Base-by-base conservation (phyloP, 768 basidiomycete species). In the Russula sp. region DNA sequence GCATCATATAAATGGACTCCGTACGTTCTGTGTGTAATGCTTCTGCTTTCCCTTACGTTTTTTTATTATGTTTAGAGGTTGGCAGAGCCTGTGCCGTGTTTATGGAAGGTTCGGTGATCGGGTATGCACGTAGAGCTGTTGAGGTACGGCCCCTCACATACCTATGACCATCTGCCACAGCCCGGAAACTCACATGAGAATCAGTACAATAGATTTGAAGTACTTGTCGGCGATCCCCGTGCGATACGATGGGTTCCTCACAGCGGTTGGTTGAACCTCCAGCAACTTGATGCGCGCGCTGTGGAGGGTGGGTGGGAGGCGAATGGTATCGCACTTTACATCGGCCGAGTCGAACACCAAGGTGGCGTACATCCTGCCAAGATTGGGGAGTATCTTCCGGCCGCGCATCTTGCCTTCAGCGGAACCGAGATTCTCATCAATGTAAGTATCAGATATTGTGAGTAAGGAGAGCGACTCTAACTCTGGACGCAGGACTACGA, bases 241-340 rank as follows among this genome's bases (percentile, higher is more conserved):
- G 84, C 77, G 31, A 71, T 91, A 57, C 76, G 68, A 54, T 91
- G 88, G 88, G 83, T 86, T 0, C 64, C 76, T 54, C 66, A 72
- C 54, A 72, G 73, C 40, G 85, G 84, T 32, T 71, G 70, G 6
- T 65, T 88, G 61, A 76, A 83, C 57, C 61, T 82, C 39, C 50
- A 69, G 1, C 59, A 68, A 42, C 79, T 88, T 35, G 75, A 79
- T 52, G 73, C 73, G 52, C 73, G 64, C 5, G 86, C 86, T 0
- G 85, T 91, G 40, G 86, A 89, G 63, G 89, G 84, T 54, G 89
- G 89, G 2, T 76, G 73, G 34, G 88, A 90, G 70, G 75, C 77
- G 14, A 78, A 85, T 61, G 86, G 86, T n/a, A 75, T 78, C 1
- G 77, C 76, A 8, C 75, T 88, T 18, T 89, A 81, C 71, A 76